Percentiles rank a stretch among this genome's conserved stretches.
phyloP scores from a whole-genome alignment of 306 rosid genomes.

The Begonia fuchsioides region DNA sequence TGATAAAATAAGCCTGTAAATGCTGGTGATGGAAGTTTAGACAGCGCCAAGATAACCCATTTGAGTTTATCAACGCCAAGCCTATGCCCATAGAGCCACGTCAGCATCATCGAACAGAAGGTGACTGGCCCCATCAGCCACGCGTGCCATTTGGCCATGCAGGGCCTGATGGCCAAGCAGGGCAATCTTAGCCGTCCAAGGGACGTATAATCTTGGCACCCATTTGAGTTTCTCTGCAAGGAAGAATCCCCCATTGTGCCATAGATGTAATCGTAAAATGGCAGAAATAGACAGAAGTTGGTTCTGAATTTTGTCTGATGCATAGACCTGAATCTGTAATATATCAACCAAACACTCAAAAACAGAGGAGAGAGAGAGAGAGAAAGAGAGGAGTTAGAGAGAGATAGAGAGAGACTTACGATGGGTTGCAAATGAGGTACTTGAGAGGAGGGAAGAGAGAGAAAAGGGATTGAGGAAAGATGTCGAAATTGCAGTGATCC shows the following conservation, averaged over 20 bases:
- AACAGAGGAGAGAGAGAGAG: too few relatives aligned
- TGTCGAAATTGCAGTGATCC: slow-evolving; percentile 37
- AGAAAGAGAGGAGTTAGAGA: too few relatives aligned
- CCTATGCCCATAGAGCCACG: slow-evolving; percentile 1
- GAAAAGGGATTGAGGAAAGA: slow-evolving; percentile 25
- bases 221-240: slow-evolving; percentile 6
- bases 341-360: background rate
- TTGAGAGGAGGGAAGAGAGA: slow-evolving; percentile 30
- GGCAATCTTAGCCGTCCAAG: slow-evolving; percentile 19
- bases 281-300: slow-evolving; percentile 27
- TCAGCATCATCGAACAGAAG: slow-evolving; percentile 11
- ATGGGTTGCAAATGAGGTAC: slow-evolving; percentile 27
- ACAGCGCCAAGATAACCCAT: too few relatives aligned
- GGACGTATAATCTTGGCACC: slow-evolving; percentile 19
- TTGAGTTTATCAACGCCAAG: too few relatives aligned
- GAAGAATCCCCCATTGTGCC: slow-evolving; percentile 21
- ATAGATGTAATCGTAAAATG: slow-evolving; percentile 20
- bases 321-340: slow-evolving; percentile 6
- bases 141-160: slow-evolving; percentile 15
- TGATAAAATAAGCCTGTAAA: too few relatives aligned
- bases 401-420: slow-evolving; percentile 14
- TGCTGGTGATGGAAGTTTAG: too few relatives aligned
- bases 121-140: slow-evolving; percentile 25
- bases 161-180: slow-evolving; percentile 17
- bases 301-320: slow-evolving; percentile 33